Conservation (phyloP, 2,329 filamentous ascomycete genomes). For the Aspergillus eucalypticola region DNA sequence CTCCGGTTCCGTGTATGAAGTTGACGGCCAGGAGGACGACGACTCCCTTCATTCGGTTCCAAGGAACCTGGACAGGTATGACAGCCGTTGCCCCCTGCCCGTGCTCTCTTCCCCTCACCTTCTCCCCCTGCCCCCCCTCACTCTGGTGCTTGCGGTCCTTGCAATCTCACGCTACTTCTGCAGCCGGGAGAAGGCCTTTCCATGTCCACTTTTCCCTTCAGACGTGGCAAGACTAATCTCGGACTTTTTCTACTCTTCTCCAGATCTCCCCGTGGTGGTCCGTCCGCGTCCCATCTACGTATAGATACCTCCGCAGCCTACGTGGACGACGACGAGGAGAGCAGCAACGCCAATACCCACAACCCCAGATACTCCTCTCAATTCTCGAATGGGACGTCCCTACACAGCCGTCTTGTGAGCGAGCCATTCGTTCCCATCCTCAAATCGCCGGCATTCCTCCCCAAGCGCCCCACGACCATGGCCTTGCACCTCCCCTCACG, state of each 20-base stretch:
- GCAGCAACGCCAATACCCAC: slow-evolving; percentile 31
- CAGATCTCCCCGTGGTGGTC: slow-evolving; percentile 44
- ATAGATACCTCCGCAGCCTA: slow-evolving; percentile 34
- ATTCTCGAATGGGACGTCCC: slow-evolving; percentile 40
- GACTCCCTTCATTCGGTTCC: slow-evolving; percentile 33
- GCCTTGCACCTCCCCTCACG: slow-evolving; percentile 45
- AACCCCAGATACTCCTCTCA: slow-evolving; percentile 26
- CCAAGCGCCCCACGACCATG: slow-evolving; percentile 45
- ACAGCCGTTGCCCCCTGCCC: slow-evolving; percentile 10
- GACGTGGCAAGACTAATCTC: slow-evolving; percentile 28
- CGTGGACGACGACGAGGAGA: slow-evolving; percentile 29
- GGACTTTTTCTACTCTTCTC: slow-evolving; percentile 24
- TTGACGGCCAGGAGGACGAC: slow-evolving; percentile 11
- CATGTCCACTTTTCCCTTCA: slow-evolving; percentile 23
- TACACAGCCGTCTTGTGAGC: slow-evolving; percentile 45
- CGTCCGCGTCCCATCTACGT: slow-evolving; percentile 34
- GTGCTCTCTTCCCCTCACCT: slow-evolving; percentile 7
- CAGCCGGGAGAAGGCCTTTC: slow-evolving; percentile 17
- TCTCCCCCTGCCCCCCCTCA: slow-evolving; percentile 8
- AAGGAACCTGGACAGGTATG: slow-evolving; percentile 45
- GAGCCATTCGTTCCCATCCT: slow-evolving; percentile 58
- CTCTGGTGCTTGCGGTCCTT: slow-evolving; percentile 5
- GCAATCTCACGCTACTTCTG: slow-evolving; percentile 8
- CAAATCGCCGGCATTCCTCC: slow-evolving; percentile 66
- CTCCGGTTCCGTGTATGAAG: slow-evolving; percentile 18